Percentiles rank a stretch among this genome's conserved stretches.
Conservation (phyloP, 352 stramenopile species). For the Phytophthora multivora region DNA sequence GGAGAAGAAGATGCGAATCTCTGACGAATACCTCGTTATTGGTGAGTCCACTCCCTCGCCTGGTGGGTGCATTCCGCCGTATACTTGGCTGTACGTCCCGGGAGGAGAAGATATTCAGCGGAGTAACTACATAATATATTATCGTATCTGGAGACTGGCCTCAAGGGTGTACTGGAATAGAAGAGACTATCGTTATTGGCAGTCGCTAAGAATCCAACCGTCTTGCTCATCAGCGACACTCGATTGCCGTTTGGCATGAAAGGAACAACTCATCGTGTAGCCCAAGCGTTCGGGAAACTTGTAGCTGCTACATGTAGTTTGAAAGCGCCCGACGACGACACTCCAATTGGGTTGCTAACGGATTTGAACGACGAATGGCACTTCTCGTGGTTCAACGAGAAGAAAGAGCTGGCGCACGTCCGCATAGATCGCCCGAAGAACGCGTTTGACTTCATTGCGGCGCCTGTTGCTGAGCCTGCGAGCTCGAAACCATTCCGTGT, state of each 20-base stretch:
- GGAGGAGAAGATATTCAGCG: slow-evolving; percentile 3
- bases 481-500: slow-evolving; percentile 6
- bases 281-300: slow-evolving; percentile 3
- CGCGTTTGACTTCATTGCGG: slow-evolving; percentile 10
- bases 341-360: too few species aligned
- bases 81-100: slow-evolving; percentile 3
- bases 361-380: not conserved
- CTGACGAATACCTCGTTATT: slow-evolving; percentile 1
- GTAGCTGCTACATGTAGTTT: not conserved
- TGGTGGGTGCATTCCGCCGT: not conserved
- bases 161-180: slow-evolving; percentile 1
- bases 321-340: too few species aligned
- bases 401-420: slow-evolving; percentile 10
- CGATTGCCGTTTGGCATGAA: not conserved
- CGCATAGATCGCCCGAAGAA: slow-evolving; percentile 6
- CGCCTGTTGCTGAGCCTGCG: slow-evolving; percentile 2
- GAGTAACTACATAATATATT: slow-evolving; percentile 1
- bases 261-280: slow-evolving; percentile 1
- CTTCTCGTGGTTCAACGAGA: slow-evolving; percentile 17
- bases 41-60: not conserved
- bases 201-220: not conserved
- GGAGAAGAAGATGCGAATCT: slow-evolving; percentile 8
- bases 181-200: slow-evolving; percentile 8
- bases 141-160: slow-evolving; percentile 14
- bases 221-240: slow-evolving; percentile 1